Base-by-base conservation (phyloP, 2,329 filamentous ascomycete genomes). In the Leptographium lundbergii region DNA sequence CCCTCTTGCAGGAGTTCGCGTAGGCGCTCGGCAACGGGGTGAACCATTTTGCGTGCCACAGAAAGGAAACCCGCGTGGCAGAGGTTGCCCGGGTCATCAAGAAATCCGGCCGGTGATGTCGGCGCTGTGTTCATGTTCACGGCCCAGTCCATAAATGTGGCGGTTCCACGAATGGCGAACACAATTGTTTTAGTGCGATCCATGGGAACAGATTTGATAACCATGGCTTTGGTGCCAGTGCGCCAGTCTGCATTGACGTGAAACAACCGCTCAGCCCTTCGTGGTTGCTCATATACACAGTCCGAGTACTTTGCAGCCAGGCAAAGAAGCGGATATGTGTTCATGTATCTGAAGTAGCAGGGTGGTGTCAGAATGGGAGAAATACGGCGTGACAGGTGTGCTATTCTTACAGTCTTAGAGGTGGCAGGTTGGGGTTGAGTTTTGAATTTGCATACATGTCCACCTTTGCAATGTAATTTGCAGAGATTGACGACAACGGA, bases 91-190 rank as follows among this genome's bases (percentile, higher is more conserved):
- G 77, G 70, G 65, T 95, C 89, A 66, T 95, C 89, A 70, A 95
- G 76, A 68, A 95, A 94, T 1, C 80, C 81, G 0, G 67, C 69
- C 0, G 90, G 88, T 1, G 82, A 77, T 0, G 80, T 76, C 0
- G 89, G 89, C 0, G 80, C 82, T 1, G 81, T 81, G 56, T 88
- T 82, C 58, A 94, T 78, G 69, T 95, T 95, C 53, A 94, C 87
- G 1, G 87, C 81, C 90, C 90, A 95, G 72, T 95, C 90, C 74
- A 88, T 84, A 65, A 94, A 88, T 7, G 82, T 87, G 27, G 89
- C 83, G 0, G 85, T 90, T 24, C 90, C 90, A 24, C 90, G 82
- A 62, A 95, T 88, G 17, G 90, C 89, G 66, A 95, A 88, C 13
- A 95, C 86, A 60, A 95, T 86, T 22, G 86, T 85, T 67, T 88